Percentiles rank a stretch among this genome's conserved stretches.
phyloP scores from a whole-genome alignment of 2,329 filamentous ascomycete species.

The Colletotrichum siamense region DNA sequence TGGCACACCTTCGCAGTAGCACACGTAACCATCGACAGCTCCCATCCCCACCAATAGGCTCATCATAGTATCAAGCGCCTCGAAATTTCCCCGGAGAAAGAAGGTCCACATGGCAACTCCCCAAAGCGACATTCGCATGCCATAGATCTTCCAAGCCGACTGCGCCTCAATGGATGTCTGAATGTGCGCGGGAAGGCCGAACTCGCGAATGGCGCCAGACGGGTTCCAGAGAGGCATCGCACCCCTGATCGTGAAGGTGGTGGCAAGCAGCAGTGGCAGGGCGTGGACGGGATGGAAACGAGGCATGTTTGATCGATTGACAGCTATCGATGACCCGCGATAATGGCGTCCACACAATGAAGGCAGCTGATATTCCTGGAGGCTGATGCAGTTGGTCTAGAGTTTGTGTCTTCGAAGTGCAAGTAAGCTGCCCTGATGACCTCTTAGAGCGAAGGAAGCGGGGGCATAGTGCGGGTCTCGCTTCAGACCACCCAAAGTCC shows the following conservation, averaged over 20 bases:
- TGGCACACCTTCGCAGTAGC: conserved; percentile 26
- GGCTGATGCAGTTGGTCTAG: background rate
- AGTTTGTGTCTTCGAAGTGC: accelerated
- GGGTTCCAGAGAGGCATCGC: conserved; percentile 37
- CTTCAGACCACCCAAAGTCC: background rate
- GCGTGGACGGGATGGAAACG: conserved; percentile 23
- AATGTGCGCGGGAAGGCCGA: conserved; percentile 36
- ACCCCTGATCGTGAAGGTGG: conserved; percentile 34
- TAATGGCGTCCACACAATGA: background rate
- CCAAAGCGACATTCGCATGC: conserved; percentile 24
- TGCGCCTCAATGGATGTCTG: conserved; percentile 33
- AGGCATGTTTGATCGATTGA: background rate
- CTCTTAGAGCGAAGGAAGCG: no score
- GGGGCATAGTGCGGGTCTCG: no score
- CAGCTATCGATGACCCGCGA: accelerated
- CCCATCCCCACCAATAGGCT: conserved; percentile 23
- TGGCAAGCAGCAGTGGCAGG: conserved; percentile 32
- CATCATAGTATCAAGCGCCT: conserved; percentile 27
- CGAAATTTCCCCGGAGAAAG: conserved; percentile 25
- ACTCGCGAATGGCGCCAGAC: conserved; percentile 34
- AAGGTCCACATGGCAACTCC: conserved; percentile 27
- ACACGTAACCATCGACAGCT: conserved; percentile 26
- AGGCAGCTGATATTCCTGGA: accelerated
- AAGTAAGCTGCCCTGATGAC: background rate
- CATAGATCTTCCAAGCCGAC: conserved; percentile 31